Percentiles rank a stretch among this genome's conserved stretches.
These are phyloP conservation scores for Aspergillus sp. DNA, from an alignment of 2,329 filamentous ascomycete species.

Conservation along the genomic window DNA sequence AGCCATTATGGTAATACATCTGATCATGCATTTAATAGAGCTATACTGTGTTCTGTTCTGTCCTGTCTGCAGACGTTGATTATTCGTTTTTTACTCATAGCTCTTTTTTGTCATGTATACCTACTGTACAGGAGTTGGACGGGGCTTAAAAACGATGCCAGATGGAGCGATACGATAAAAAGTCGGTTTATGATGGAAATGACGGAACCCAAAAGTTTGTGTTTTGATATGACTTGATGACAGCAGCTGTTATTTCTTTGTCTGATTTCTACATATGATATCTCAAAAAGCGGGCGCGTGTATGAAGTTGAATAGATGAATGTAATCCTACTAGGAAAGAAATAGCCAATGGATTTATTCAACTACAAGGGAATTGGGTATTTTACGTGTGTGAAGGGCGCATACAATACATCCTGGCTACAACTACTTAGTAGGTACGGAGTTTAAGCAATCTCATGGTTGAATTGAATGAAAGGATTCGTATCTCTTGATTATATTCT, in stretches of 20 bases:
- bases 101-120: neutral
- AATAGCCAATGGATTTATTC: neutral
- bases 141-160: neutral
- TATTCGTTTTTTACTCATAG: neutral
- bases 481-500: too few relatives aligned
- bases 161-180: neutral
- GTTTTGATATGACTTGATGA: constrained; percentile 7
- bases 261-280: neutral
- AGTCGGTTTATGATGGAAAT: constrained; percentile 1
- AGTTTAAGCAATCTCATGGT: too few relatives aligned
- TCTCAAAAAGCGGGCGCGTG: neutral
- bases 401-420: too few relatives aligned
- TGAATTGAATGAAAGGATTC: too few relatives aligned
- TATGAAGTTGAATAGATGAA: neutral
- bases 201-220: constrained; percentile 2
- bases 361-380: neutral
- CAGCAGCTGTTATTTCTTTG: neutral
- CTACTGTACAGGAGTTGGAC: constrained; percentile 7
- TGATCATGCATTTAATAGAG: neutral
- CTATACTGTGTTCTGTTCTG: neutral
- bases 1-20: too few relatives aligned
- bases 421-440: too few relatives aligned
- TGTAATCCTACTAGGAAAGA: neutral
- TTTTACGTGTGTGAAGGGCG: too few relatives aligned
- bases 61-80: neutral